Evolutionary conservation across 176 grass and related monocot species (phyloP).

Genomic region (Carex parvula): DNA sequence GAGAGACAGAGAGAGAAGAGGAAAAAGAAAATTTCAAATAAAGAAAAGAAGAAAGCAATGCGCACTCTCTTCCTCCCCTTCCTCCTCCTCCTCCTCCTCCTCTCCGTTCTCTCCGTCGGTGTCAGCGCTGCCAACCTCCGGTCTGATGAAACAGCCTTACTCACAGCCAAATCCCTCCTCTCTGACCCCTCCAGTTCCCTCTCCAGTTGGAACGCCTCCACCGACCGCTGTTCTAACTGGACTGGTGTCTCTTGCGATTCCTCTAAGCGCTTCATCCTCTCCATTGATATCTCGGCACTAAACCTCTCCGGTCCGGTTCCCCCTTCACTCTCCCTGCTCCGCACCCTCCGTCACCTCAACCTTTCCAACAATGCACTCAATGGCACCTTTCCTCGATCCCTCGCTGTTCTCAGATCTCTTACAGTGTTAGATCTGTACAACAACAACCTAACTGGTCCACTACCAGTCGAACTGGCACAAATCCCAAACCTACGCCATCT

Average conservation of each 20-base stretch:
- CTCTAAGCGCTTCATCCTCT: constrained; percentile 31
- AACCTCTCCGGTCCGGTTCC: constrained; percentile 68
- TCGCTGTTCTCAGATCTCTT: constrained; percentile 40
- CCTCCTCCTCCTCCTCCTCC: constrained; percentile 5
- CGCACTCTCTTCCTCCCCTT: constrained; percentile 16
- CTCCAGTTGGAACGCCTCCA: constrained; percentile 34
- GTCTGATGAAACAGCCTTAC: constrained; percentile 45
- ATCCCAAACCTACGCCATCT: constrained; percentile 51
- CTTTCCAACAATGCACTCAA: constrained; percentile 80
- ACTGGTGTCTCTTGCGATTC: constrained; percentile 51
- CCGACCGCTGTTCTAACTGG: constrained; percentile 39
- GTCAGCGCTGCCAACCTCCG: neutral
- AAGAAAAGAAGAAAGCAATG: neutral
- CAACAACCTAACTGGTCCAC: constrained; percentile 66
- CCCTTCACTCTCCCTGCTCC: constrained; percentile 36
- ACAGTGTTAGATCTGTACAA: constrained; percentile 75
- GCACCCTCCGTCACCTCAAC: constrained; percentile 57
- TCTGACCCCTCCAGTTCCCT: constrained; percentile 46
- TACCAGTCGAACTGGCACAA: constrained; percentile 36
- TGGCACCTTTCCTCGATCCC: constrained; percentile 45
- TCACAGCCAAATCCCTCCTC: constrained; percentile 53
- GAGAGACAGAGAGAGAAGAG: neutral
- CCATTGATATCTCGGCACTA: constrained; percentile 60
- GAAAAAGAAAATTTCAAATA: neutral
- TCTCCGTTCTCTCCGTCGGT: constrained; percentile 13